phyloP scores from a whole-genome alignment of 1,284 basidiomycete species.

The Papiliotrema terrestris region DNA sequence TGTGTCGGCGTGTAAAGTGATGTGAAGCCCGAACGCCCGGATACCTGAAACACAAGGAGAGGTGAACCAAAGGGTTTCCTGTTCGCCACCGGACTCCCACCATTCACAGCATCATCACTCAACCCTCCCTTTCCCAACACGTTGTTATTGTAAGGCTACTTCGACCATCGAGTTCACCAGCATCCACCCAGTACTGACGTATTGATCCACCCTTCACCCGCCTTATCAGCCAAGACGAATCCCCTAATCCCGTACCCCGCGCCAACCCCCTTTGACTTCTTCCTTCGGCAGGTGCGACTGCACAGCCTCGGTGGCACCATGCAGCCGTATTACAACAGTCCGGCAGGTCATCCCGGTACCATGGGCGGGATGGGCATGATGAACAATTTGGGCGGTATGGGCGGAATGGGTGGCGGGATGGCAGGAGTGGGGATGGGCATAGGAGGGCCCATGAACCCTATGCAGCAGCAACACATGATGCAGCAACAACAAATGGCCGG shows the following conservation, averaged over 20 bases:
- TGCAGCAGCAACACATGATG: neutral
- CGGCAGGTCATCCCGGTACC: constrained; percentile 11
- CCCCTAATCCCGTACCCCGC: neutral
- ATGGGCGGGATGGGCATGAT: constrained; percentile 2
- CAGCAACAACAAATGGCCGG: constrained; percentile 1
- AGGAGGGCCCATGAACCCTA: neutral
- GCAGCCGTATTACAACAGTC: constrained; percentile 10
- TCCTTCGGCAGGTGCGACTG: neutral
- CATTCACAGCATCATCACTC: too few relatives aligned
- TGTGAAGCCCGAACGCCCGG: too few relatives aligned
- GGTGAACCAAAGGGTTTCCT: too few relatives aligned
- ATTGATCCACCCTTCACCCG: too few relatives aligned
- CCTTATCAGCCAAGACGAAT: neutral
- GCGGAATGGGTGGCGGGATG: constrained; percentile 4
- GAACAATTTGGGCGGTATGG: constrained; percentile 11
- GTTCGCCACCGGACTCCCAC: too few relatives aligned
- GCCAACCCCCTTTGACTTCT: constrained; percentile 5
- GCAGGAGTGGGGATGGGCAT: constrained; percentile 10
- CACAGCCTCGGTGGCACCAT: neutral
- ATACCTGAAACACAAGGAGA: too few relatives aligned
- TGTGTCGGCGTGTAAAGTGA: too few relatives aligned
- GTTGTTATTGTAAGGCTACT: too few relatives aligned
- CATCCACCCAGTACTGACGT: too few relatives aligned
- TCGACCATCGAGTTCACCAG: too few relatives aligned
- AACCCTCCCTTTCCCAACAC: too few relatives aligned